phyloP scores from a whole-genome alignment of 139 green algal species.

The Chlorella sp. region DNA sequence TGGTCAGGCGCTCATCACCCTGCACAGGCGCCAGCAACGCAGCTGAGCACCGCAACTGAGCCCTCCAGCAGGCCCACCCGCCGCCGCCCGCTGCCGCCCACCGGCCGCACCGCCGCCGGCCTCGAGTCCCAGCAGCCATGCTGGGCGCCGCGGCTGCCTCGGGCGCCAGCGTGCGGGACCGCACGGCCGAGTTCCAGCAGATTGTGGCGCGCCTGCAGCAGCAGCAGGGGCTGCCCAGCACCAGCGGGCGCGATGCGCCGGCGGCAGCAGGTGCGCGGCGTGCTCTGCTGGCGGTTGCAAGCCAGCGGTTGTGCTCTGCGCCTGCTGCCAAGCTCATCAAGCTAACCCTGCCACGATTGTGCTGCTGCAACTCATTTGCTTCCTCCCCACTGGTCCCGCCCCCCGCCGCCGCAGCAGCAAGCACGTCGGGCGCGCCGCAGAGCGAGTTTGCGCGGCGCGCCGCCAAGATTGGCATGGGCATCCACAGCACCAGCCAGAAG shows the following conservation, averaged over 20 bases:
- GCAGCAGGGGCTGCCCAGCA: constrained; percentile 49
- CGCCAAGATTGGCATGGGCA: constrained; percentile 88
- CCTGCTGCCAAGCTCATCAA: too few species aligned
- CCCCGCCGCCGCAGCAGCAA: background rate
- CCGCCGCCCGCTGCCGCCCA: background rate
- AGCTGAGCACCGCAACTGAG: too few species aligned
- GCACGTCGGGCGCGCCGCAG: constrained; percentile 42
- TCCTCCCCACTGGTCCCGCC: background rate
- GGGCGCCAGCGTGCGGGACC: constrained; percentile 47
- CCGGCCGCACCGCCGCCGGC: background rate
- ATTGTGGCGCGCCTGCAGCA: constrained; percentile 63
- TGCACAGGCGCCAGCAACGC: background rate
- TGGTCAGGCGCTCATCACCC: too few species aligned
- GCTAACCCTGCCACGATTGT: too few species aligned
- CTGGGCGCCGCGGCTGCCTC: background rate
- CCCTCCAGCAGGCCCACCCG: background rate
- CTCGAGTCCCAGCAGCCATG: background rate
- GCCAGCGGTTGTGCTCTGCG: too few species aligned
- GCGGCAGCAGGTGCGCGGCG: background rate
- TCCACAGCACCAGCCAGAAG: constrained; percentile 94
- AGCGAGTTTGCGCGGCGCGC: constrained; percentile 91
- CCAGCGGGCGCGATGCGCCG: background rate
- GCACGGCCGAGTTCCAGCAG: constrained; percentile 68
- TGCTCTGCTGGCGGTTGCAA: too few species aligned
- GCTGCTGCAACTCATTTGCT: too few species aligned